These are phyloP conservation scores for Kwoniella sp. DNA, from an alignment of 768 basidiomycete genomes.

Conservation along the genomic window DNA sequence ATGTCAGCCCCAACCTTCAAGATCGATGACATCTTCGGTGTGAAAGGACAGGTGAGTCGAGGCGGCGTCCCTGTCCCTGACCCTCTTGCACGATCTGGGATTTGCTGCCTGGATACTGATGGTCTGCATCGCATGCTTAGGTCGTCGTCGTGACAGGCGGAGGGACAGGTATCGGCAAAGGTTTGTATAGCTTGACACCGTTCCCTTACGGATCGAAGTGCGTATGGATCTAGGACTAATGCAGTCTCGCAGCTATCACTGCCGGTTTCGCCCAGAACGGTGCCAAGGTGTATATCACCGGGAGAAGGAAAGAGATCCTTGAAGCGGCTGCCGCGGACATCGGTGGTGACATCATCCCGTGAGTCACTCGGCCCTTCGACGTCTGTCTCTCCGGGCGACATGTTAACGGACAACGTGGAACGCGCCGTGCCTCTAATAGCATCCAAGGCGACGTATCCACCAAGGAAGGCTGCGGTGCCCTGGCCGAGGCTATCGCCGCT, in stretches of 20 bases:
- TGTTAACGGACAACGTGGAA: constrained; percentile 32
- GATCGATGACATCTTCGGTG: constrained; percentile 30
- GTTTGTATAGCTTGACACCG: constrained; percentile 8
- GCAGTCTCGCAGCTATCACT: constrained; percentile 32
- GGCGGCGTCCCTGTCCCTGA: neutral
- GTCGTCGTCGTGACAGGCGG: constrained; percentile 51
- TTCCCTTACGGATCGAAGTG: constrained; percentile 2
- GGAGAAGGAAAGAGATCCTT: constrained; percentile 42
- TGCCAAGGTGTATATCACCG: constrained; percentile 52
- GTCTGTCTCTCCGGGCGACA: too few species aligned
- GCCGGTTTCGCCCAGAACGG: constrained; percentile 50
- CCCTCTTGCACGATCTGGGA: too few species aligned
- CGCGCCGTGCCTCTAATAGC: constrained; percentile 20
- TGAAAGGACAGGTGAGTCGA: constrained; percentile 26
- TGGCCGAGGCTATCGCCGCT: constrained; percentile 27
- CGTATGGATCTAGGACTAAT: neutral
- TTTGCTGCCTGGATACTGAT: neutral
- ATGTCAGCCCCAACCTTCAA: constrained; percentile 27
- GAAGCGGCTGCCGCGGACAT: constrained; percentile 38
- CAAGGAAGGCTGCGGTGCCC: constrained; percentile 34
- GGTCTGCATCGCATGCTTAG: neutral
- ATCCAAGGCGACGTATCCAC: constrained; percentile 45
- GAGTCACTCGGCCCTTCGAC: constrained; percentile 30
- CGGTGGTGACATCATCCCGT: constrained; percentile 20
- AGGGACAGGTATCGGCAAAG: constrained; percentile 56